Percentiles rank a stretch among this genome's conserved stretches.
Conservation (phyloP, 805 yeast genomes). For the Yarrowia keelungensis region DNA sequence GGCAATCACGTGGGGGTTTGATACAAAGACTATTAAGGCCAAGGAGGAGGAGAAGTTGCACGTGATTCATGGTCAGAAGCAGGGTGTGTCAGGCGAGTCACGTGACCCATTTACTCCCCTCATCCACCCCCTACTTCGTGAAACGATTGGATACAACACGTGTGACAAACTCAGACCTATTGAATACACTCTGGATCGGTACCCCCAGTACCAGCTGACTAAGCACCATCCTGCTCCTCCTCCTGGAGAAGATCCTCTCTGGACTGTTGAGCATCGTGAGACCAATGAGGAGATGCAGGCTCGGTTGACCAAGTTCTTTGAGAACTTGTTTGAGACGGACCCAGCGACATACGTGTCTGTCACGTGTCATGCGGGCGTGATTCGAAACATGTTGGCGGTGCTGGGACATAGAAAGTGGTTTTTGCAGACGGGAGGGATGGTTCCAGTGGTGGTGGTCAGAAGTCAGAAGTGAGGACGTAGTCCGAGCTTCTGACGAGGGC, state of each 20-base stretch:
- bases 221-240: slow-evolving; percentile 9
- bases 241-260: slow-evolving; percentile 56
- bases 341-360: slow-evolving; percentile 49
- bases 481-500: too few relatives aligned
- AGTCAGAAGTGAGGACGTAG: too few relatives aligned
- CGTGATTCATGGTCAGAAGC: background rate
- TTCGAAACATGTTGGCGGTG: slow-evolving; percentile 57
- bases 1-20: slow-evolving; percentile 55
- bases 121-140: slow-evolving; percentile 50
- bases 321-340: slow-evolving; percentile 50
- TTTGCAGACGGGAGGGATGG: slow-evolving; percentile 63
- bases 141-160: slow-evolving; percentile 58
- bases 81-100: background rate
- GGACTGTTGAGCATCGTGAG: slow-evolving; percentile 58
- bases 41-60: background rate
- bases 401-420: slow-evolving; percentile 58
- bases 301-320: slow-evolving; percentile 59
- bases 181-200: slow-evolving; percentile 53
- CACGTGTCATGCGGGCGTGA: slow-evolving; percentile 62
- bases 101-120: background rate
- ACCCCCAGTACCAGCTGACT: slow-evolving; percentile 50
- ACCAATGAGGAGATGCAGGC: slow-evolving; percentile 51
- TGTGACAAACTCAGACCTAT: slow-evolving; percentile 57
- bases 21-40: background rate
- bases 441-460: slow-evolving; percentile 57